phyloP scores from a whole-genome alignment of 176 grass and related monocot species.

The Triticum aestivum region DNA sequence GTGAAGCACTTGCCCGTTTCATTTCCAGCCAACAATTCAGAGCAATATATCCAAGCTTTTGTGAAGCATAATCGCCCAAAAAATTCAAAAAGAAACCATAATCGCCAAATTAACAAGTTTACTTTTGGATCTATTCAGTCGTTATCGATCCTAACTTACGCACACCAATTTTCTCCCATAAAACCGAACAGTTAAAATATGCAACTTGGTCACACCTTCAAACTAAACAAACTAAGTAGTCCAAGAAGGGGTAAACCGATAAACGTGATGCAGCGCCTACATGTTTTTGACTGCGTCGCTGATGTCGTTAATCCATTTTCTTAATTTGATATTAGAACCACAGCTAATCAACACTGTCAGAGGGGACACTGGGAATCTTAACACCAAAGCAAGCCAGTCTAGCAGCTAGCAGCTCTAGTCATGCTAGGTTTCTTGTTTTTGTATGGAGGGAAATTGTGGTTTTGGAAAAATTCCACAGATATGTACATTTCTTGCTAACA shows the following conservation, averaged over 20 bases:
- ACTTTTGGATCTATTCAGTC: no score
- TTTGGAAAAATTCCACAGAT: no score
- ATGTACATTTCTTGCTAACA: no score
- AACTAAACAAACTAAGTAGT: background rate
- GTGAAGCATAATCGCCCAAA: no score
- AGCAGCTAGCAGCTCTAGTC: background rate
- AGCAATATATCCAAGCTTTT: no score
- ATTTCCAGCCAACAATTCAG: background rate
- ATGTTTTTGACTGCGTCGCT: background rate
- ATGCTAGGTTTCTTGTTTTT: background rate
- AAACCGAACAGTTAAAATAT: background rate
- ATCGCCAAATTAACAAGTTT: no score
- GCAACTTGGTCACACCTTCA: background rate
- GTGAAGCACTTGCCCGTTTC: background rate
- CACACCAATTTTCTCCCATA: rapidly evolving
- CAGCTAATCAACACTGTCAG: constrained; percentile 10
- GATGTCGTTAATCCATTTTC: background rate
- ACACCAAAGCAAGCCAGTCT: background rate
- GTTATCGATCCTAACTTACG: no score
- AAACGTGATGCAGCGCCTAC: no score
- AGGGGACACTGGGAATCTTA: constrained; percentile 36
- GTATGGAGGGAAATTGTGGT: no score
- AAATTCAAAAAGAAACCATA: no score
- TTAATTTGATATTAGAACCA: background rate
- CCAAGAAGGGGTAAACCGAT: background rate